These are phyloP conservation scores for Gloeopeniophorella convolvens DNA, from an alignment of 768 basidiomycete genomes.

Conservation along the genomic window DNA sequence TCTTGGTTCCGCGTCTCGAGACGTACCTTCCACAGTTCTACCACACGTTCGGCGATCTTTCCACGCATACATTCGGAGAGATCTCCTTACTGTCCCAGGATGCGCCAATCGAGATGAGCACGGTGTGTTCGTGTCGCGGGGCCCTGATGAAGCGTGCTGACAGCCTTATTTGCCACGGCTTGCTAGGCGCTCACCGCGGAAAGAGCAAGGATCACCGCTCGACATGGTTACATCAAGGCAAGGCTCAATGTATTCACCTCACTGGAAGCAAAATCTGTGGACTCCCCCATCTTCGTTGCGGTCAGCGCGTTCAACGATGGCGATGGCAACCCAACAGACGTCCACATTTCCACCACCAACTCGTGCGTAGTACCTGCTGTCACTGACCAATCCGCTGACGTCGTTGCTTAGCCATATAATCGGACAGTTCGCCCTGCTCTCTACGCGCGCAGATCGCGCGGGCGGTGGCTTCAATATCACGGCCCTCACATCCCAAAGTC, in stretches of 20 bases:
- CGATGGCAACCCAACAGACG: background rate
- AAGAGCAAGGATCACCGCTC: background rate
- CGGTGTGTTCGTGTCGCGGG: background rate
- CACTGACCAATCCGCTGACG: background rate
- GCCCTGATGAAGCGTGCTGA: background rate
- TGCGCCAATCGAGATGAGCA: background rate
- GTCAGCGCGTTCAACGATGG: background rate
- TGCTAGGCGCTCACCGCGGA: background rate
- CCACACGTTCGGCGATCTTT: conserved; percentile 2
- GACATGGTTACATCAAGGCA: background rate
- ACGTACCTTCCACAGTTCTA: background rate
- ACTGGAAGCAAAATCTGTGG: background rate
- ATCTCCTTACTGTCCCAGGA: background rate
- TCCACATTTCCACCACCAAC: background rate
- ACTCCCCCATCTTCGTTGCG: background rate
- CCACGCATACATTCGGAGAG: background rate
- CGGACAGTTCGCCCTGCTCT: background rate
- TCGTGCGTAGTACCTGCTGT: background rate
- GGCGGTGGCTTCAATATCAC: background rate
- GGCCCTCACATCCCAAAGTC: background rate
- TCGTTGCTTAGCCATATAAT: background rate
- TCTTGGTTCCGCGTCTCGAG: background rate
- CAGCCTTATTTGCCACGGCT: no score
- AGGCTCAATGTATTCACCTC: background rate
- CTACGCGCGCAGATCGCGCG: background rate